Percentiles rank a stretch among this genome's conserved stretches.
phyloP scores from a whole-genome alignment of 108 stramenopile genomes.

The Conticribra weissflogii region DNA sequence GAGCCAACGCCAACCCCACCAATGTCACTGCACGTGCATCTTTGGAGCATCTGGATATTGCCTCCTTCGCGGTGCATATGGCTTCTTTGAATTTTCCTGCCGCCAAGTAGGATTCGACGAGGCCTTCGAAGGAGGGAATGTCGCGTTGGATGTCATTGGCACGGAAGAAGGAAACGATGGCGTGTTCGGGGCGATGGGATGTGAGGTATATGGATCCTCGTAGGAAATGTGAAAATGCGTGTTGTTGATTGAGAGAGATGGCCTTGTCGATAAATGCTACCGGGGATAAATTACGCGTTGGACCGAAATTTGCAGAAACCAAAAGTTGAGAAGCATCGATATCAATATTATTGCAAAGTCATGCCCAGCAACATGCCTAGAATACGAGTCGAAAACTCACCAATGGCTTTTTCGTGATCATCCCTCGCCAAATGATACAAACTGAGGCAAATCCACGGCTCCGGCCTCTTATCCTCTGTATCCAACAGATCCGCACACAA shows the following conservation, averaged over 20 bases:
- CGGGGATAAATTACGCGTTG: too few species aligned
- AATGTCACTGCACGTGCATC: slow-evolving; percentile 82
- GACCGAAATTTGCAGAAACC: too few species aligned
- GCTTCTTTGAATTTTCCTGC: slow-evolving; percentile 79
- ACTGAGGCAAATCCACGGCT: slow-evolving; percentile 78
- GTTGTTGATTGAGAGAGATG: slow-evolving; percentile 73
- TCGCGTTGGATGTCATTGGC: slow-evolving; percentile 77
- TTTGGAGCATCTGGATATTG: slow-evolving; percentile 69
- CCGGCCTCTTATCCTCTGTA: slow-evolving; percentile 78
- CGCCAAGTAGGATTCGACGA: slow-evolving; percentile 81
- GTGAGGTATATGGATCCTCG: slow-evolving; percentile 75
- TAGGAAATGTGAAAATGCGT: slow-evolving; percentile 76
- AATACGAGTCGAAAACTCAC: background rate
- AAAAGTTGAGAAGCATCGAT: background rate
- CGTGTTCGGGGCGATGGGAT: slow-evolving; percentile 77
- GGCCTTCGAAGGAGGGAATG: slow-evolving; percentile 76
- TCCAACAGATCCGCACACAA: slow-evolving; percentile 67
- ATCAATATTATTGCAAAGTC: too few species aligned
- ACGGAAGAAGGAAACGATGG: slow-evolving; percentile 75
- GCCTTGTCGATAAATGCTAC: slow-evolving; percentile 79
- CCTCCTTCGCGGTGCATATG: slow-evolving; percentile 81
- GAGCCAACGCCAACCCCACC: slow-evolving; percentile 79
- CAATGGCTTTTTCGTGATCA: slow-evolving; percentile 70
- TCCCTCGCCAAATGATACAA: slow-evolving; percentile 73
- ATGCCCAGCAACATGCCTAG: too few species aligned